These are phyloP conservation scores for Apiotrichum brassicae DNA, from an alignment of 1,284 basidiomycete genomes.

Conservation along the genomic window DNA sequence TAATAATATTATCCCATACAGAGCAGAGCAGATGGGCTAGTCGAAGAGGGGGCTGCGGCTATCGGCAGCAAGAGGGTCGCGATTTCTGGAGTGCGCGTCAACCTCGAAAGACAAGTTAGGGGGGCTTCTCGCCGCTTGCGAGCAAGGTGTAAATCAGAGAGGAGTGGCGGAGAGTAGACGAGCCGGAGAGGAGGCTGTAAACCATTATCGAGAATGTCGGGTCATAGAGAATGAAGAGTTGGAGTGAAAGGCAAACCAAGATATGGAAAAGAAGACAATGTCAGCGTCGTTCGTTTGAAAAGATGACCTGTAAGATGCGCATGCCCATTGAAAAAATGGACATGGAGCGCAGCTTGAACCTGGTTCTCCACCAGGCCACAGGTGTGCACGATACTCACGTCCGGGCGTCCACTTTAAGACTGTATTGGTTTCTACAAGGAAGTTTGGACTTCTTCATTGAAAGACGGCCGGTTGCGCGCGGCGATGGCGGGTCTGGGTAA, in stretches of 20 bases:
- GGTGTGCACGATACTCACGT: slow-evolving; percentile 30
- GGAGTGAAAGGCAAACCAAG: background rate
- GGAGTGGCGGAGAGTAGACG: slow-evolving; percentile 38
- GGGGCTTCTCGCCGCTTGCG: slow-evolving; percentile 43
- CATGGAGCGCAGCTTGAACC: background rate
- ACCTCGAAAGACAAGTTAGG: slow-evolving; percentile 35
- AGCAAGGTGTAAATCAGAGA: slow-evolving; percentile 41
- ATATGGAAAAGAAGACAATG: background rate
- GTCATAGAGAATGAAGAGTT: too few relatives aligned
- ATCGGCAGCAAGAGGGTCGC: too few relatives aligned
- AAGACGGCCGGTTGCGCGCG: slow-evolving; percentile 4
- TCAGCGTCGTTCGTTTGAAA: background rate
- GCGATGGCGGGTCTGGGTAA: slow-evolving; percentile 1
- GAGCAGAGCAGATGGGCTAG: background rate
- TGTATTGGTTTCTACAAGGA: slow-evolving; percentile 40
- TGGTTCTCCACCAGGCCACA: background rate
- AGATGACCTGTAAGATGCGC: background rate
- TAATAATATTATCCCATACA: slow-evolving; percentile 26
- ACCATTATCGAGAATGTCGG: background rate
- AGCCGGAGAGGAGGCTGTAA: slow-evolving; percentile 32
- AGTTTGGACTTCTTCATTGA: slow-evolving; percentile 40
- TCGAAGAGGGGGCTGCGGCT: slow-evolving; percentile 5
- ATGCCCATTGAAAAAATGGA: background rate
- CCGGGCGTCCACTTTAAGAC: slow-evolving; percentile 26
- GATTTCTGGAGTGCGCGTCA: slow-evolving; percentile 1